phyloP scores from a whole-genome alignment of 306 rosid species.

The Vigna trinervia region DNA sequence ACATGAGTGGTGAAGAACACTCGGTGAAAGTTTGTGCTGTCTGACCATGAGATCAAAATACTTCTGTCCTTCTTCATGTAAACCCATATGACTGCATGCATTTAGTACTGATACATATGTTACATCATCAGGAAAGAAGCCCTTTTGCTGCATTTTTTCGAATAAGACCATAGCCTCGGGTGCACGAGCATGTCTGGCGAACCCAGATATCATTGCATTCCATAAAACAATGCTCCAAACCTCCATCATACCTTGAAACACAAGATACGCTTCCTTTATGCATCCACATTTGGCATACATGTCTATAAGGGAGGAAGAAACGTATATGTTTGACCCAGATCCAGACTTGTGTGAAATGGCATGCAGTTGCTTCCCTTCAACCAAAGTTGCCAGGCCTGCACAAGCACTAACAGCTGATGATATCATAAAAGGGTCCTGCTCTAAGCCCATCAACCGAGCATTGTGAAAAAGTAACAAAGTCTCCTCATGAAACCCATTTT shows the following conservation, averaged over 20 bases:
- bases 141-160: constrained; percentile 88
- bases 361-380: constrained; percentile 82
- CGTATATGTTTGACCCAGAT: constrained; percentile 59
- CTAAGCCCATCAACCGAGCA: constrained; percentile 57
- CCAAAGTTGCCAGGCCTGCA: constrained; percentile 72
- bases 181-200: constrained; percentile 73
- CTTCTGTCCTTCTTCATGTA: constrained; percentile 68
- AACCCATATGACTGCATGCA: constrained; percentile 86
- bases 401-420: constrained; percentile 83
- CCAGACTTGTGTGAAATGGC: constrained; percentile 71
- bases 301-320: constrained; percentile 72
- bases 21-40: constrained; percentile 67
- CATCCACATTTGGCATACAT: constrained; percentile 93
- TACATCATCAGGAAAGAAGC: constrained; percentile 72
- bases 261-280: constrained; percentile 68
- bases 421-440: constrained; percentile 63
- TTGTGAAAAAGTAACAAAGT: constrained; percentile 70
- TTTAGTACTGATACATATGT: constrained; percentile 69
- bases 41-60: constrained; percentile 69
- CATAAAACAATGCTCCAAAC: constrained; percentile 66
- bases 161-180: constrained; percentile 74
- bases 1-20: constrained; percentile 75
- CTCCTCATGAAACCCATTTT: constrained; percentile 72
- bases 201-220: constrained; percentile 86
- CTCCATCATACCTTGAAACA: constrained; percentile 60